These are phyloP conservation scores for Botrytis fragariae DNA, from an alignment of 2,329 filamentous ascomycete species.

Conservation along the genomic window DNA sequence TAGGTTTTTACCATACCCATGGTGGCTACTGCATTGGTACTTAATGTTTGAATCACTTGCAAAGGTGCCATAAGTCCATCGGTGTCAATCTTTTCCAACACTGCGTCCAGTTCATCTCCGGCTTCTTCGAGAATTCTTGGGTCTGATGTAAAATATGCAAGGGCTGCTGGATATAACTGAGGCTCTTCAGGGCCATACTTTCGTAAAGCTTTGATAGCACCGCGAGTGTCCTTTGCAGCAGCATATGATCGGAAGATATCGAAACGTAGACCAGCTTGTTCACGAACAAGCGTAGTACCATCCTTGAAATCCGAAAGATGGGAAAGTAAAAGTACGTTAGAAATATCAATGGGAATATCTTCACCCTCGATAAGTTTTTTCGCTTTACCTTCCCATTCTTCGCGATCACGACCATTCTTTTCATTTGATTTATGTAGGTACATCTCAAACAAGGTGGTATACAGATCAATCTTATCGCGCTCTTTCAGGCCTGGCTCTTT, in stretches of 20 bases:
- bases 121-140: conserved; percentile 79
- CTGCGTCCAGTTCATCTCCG: conserved; percentile 75
- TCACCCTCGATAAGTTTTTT: conserved; percentile 82
- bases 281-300: conserved; percentile 87
- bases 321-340: conserved; percentile 88
- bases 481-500: conserved; percentile 67
- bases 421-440: conserved; percentile 86
- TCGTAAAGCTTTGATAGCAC: conserved; percentile 82
- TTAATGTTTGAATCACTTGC: conserved; percentile 92
- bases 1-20: conserved; percentile 98
- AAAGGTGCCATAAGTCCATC: conserved; percentile 93
- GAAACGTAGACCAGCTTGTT: conserved; percentile 85
- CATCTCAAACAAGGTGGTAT: conserved; percentile 97
- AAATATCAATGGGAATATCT: conserved; percentile 84
- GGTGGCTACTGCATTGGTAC: conserved; percentile 76
- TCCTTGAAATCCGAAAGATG: conserved; percentile 87
- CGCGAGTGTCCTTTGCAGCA: conserved; percentile 83
- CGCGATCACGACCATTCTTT: conserved; percentile 66
- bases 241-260: conserved; percentile 98
- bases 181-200: conserved; percentile 93
- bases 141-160: conserved; percentile 90
- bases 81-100: conserved; percentile 82
- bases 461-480: conserved; percentile 78
- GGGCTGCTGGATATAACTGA: conserved; percentile 84
- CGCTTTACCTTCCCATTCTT: conserved; percentile 86